phyloP scores from a whole-genome alignment of 2,329 filamentous ascomycete species.

The Septoria petroselini region DNA sequence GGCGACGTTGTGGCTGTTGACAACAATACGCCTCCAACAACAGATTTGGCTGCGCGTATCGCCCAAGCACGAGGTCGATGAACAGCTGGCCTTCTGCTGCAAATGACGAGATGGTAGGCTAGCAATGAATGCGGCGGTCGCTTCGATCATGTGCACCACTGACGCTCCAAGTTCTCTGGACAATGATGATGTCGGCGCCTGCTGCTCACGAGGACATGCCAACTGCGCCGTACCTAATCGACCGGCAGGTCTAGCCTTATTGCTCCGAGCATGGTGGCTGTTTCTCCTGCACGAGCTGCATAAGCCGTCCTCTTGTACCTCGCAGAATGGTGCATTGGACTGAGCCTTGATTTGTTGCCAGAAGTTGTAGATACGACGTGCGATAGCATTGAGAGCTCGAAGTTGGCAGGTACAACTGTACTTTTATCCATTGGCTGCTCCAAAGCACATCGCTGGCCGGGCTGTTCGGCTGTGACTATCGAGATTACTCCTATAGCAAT shows the following conservation, averaged over 20 bases:
- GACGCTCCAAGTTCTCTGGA: not conserved
- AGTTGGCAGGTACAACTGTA: not conserved
- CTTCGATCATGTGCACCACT: not conserved
- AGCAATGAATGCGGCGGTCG: too few species aligned
- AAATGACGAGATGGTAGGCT: not conserved
- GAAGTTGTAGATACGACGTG: conserved; percentile 4
- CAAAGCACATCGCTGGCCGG: not conserved
- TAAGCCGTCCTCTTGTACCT: conserved; percentile 9
- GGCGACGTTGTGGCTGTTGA: not conserved
- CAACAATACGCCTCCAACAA: not conserved
- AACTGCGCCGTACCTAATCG: not conserved
- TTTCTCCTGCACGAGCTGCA: conserved; percentile 14
- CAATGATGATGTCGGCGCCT: conserved; percentile 1
- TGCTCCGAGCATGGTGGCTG: conserved; percentile 15
- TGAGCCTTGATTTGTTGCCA: conserved; percentile 13
- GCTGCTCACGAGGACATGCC: conserved; percentile 10
- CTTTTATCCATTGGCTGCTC: conserved; percentile 3
- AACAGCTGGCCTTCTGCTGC: not conserved
- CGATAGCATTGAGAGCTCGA: not conserved
- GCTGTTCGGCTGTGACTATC: not conserved
- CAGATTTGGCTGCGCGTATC: not conserved
- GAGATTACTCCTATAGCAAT: not conserved
- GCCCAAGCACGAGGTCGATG: not conserved
- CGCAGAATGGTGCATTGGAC: conserved; percentile 15
- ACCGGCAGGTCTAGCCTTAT: conserved; percentile 15